Evolutionary conservation across 1,139 yeast species (phyloP).

Genomic region (Blastobotrys ciferrii): DNA sequence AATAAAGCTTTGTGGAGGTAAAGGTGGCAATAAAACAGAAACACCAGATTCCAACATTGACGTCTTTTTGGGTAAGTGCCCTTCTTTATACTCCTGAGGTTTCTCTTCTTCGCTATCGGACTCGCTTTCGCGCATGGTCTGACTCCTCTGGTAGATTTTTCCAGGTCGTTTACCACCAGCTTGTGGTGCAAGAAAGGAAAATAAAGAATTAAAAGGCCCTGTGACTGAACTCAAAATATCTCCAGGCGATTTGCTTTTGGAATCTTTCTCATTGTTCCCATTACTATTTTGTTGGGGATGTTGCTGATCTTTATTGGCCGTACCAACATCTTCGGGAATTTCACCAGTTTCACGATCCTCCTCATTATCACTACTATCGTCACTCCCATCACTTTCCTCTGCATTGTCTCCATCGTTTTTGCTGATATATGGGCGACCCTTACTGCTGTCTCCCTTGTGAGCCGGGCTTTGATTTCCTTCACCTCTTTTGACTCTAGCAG

Average conservation of each 20-base stretch:
- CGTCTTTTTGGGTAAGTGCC: slow-evolving; percentile 57
- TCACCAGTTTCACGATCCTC: slow-evolving; percentile 29
- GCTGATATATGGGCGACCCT: not conserved
- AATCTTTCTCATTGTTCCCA: not conserved
- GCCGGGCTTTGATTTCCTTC: slow-evolving; percentile 7
- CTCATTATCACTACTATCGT: slow-evolving; percentile 7
- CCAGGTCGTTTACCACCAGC: slow-evolving; percentile 32
- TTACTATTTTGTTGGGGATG: not conserved
- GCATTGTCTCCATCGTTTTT: no score
- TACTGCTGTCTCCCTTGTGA: slow-evolving; percentile 1
- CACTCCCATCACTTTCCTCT: slow-evolving; percentile 13
- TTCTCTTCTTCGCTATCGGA: slow-evolving; percentile 26
- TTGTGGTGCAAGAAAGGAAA: slow-evolving; percentile 37
- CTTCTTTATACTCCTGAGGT: slow-evolving; percentile 16
- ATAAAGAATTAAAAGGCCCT: slow-evolving; percentile 22
- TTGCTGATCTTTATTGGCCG: not conserved
- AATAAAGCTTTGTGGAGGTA: slow-evolving; percentile 70
- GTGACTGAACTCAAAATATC: slow-evolving; percentile 17
- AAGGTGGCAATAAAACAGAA: slow-evolving; percentile 78
- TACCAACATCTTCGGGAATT: slow-evolving; percentile 36
- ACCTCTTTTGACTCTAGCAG: slow-evolving; percentile 43
- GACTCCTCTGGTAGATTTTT: slow-evolving; percentile 35
- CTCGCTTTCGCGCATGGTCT: slow-evolving; percentile 29
- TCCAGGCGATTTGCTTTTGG: slow-evolving; percentile 9
- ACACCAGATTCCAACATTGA: slow-evolving; percentile 83